Evolutionary conservation across 495 filamentous ascomycete genomes (phyloP), one percentile per base, ranked within the genome.

Genomic region (Pseudomonodictys pantanalensis): DNA sequence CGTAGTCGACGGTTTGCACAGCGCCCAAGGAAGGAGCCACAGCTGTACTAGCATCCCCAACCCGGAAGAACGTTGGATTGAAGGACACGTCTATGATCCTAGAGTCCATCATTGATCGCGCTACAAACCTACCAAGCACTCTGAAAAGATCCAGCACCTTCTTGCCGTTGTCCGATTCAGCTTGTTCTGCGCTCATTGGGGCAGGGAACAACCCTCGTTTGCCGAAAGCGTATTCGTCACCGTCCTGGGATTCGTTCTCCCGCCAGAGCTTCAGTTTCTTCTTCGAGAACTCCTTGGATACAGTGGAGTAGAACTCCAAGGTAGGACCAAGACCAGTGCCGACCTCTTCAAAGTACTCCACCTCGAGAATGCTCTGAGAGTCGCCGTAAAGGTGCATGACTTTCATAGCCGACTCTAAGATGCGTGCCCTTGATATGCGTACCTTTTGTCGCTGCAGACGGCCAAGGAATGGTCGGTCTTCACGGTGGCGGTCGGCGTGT

Each of bases 381-480:
- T 89, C 88, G 1, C 95, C 95, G 70, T 99, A 99, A 5, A 97
- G 84, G 62, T 99, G 93, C 95, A 99, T 97, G n/a, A 99, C 95
- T 71, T 97, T 99, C 68, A 96, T 79, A 0, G 95, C 95, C 23
- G 95, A 97, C 67, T 99, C 95, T 2, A 99, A 78, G 48, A 99
- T 96, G 54, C 92, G 90, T 5, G 84, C 83, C 32, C 95, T 83
- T 6, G 92, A 95, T 55, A 99, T 97, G 24, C 95, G 88, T 20
- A 99, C 93, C 72, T 99, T 99, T 66, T 99, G 95, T 54, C 95
- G 86, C 71, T 97, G 93, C 7, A 97, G 79, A 35, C 92, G 82
- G 8, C 93, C 92, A n/a, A 97, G 80, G 80, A 92, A 95, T 17
- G 91, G 89, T 18, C 90, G 82, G 51, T 97, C 91, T 62, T 97